Conservation (phyloP, 2,329 filamentous ascomycete genomes). For the Madurella mycetomatis region DNA sequence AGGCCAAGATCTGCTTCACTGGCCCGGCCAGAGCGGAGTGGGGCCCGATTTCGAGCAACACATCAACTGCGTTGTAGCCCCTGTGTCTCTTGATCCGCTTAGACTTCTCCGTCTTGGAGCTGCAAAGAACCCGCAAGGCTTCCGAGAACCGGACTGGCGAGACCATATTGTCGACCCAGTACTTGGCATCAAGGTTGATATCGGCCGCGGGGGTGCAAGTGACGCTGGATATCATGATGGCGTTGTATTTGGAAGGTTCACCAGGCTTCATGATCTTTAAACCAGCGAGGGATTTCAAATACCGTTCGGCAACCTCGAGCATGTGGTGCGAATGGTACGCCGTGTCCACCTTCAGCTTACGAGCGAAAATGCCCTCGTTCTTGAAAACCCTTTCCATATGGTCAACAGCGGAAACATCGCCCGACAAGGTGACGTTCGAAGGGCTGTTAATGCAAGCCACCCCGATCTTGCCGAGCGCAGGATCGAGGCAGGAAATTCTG, state of each 20-base stretch:
- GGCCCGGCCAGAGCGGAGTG: not conserved
- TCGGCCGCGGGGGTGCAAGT: not conserved
- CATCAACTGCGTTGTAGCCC: not conserved
- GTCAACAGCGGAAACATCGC: not conserved
- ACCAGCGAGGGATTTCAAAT: not conserved
- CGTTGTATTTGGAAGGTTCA: too few relatives aligned
- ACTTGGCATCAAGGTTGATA: not conserved
- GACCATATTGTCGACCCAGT: constrained; percentile 1
- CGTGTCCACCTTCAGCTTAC: not conserved
- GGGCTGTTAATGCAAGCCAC: not conserved
- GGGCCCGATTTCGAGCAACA: not conserved
- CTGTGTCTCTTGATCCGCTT: not conserved
- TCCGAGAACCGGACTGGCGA: constrained; percentile 17
- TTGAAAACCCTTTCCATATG: not conserved
- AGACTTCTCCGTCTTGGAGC: not conserved
- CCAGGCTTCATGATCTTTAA: not conserved
- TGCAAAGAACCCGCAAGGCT: not conserved
- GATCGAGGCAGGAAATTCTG: not conserved
- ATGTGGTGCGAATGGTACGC: not conserved
- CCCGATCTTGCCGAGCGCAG: not conserved
- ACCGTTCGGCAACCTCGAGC: not conserved
- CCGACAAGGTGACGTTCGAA: not conserved
- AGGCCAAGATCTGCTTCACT: not conserved
- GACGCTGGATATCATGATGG: not conserved
- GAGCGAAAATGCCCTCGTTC: not conserved